Evolutionary conservation across 371 early-diverging fungal species (phyloP).

Genomic region (Actinomucor elegans): DNA sequence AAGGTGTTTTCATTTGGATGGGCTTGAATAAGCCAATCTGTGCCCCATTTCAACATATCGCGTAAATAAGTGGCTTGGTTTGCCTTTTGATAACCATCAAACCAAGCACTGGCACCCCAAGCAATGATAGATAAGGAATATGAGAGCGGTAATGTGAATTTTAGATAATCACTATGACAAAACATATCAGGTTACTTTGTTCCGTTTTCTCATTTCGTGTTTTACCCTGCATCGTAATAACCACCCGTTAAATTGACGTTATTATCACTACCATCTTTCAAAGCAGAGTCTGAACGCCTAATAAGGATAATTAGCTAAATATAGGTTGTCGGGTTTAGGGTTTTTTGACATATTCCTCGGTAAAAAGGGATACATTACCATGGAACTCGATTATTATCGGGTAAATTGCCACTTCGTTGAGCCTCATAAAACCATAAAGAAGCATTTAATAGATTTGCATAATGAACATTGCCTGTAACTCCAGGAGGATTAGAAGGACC

Average conservation of each 20-base stretch:
- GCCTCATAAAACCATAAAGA: conserved; percentile 60
- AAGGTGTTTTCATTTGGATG: conserved; percentile 25
- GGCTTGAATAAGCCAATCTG: conserved; percentile 55
- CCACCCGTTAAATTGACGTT: conserved; percentile 51
- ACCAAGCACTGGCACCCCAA: conserved; percentile 62
- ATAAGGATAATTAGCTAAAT: too few relatives aligned
- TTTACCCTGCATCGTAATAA: conserved; percentile 48
- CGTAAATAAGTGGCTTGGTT: conserved; percentile 45
- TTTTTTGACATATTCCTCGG: too few relatives aligned
- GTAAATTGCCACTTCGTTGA: conserved; percentile 57
- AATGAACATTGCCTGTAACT: conserved; percentile 27
- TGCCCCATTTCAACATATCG: conserved; percentile 64
- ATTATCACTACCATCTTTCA: conserved; percentile 51
- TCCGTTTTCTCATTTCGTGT: not conserved
- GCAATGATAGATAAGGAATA: conserved; percentile 50
- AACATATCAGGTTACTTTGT: not conserved
- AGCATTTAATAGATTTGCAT: conserved; percentile 32
- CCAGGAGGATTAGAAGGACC: conserved; percentile 19
- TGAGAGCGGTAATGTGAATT: conserved; percentile 61
- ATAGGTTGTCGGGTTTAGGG: too few relatives aligned
- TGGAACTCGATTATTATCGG: conserved; percentile 49
- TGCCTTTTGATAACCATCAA: conserved; percentile 56
- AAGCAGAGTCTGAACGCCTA: conserved; percentile 55
- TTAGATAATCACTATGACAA: conserved; percentile 58
- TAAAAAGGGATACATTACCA: too few relatives aligned